phyloP scores from a whole-genome alignment of 805 yeast species.

The Priceomyces melissophilus region DNA sequence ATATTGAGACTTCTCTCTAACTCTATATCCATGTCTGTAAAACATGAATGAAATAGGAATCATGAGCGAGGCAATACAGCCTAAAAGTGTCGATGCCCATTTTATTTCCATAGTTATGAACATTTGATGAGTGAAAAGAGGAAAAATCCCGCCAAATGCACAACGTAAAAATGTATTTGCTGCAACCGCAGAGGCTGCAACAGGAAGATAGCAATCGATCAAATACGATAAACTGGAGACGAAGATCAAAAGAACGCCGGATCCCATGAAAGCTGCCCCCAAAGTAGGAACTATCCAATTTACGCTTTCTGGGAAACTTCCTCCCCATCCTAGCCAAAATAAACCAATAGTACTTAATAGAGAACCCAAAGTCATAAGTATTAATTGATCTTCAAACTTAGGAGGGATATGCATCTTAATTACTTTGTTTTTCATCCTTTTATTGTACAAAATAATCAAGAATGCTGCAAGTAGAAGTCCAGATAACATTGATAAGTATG shows the following conservation, averaged over 20 bases:
- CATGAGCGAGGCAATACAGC: constrained; percentile 42
- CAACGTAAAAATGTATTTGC: constrained; percentile 54
- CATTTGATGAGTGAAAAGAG: constrained; percentile 47
- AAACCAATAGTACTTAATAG: constrained; percentile 67
- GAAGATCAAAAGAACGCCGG: constrained; percentile 48
- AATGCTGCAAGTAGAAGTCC: constrained; percentile 63
- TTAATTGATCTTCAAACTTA: constrained; percentile 74
- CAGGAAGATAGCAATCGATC: constrained; percentile 49
- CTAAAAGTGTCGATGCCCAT: constrained; percentile 52
- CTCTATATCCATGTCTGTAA: constrained; percentile 38
- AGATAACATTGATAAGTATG: constrained; percentile 70
- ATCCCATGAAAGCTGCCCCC: constrained; percentile 31
- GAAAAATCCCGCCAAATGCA: constrained; percentile 51
- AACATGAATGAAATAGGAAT: constrained; percentile 51
- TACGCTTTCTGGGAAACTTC: constrained; percentile 57
- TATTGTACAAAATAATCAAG: constrained; percentile 54
- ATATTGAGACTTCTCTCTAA: too few relatives aligned
- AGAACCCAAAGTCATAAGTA: constrained; percentile 65
- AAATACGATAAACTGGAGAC: constrained; percentile 51
- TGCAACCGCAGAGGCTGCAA: constrained; percentile 56
- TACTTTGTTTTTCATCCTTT: constrained; percentile 42
- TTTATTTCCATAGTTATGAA: constrained; percentile 41
- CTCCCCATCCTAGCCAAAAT: constrained; percentile 81
- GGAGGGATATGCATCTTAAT: constrained; percentile 31
- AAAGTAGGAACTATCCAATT: constrained; percentile 62